A percentile compares a stretch with the other conserved stretches of the same genome.
Evolutionary conservation across 2,329 filamentous ascomycete genomes (phyloP).

Genomic region (Aspergillus fischeri): DNA sequence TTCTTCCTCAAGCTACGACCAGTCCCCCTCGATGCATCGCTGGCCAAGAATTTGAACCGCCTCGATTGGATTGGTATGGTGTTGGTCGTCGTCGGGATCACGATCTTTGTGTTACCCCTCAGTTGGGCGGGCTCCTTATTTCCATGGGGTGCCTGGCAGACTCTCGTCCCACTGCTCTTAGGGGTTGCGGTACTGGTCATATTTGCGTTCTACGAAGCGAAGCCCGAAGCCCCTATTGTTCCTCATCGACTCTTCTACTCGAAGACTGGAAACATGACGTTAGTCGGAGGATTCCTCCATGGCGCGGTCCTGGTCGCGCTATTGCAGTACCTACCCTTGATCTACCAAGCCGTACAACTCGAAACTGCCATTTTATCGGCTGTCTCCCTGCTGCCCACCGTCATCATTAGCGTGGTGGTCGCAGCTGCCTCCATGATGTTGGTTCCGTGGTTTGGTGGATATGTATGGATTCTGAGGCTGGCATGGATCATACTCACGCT

Average conservation of each 20-base stretch:
- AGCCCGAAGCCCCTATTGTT: conserved; percentile 47
- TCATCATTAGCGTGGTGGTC: neutral
- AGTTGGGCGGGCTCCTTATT: conserved; percentile 63
- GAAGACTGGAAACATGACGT: conserved; percentile 44
- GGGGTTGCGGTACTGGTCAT: conserved; percentile 48
- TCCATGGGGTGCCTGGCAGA: conserved; percentile 56
- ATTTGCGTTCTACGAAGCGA: conserved; percentile 53
- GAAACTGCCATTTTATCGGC: conserved; percentile 51
- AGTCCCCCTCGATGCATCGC: conserved; percentile 41
- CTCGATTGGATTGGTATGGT: conserved; percentile 62
- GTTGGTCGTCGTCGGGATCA: conserved; percentile 55
- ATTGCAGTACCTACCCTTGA: conserved; percentile 50
- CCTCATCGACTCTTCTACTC: conserved; percentile 40
- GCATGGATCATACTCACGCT: conserved; percentile 5
- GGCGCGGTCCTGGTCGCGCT: conserved; percentile 45
- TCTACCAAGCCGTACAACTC: conserved; percentile 43
- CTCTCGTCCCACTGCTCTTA: conserved; percentile 57
- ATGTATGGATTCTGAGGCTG: conserved; percentile 1
- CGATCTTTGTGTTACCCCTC: conserved; percentile 56
- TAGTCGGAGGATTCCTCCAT: conserved; percentile 52
- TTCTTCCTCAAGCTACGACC: conserved; percentile 51
- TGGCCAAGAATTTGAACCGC: conserved; percentile 45
- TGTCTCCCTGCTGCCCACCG: conserved; percentile 50
- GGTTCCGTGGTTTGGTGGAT: neutral
- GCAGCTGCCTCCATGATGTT: conserved; percentile 2